Percentiles rank a stretch among this genome's conserved stretches.
phyloP scores from a whole-genome alignment of 441 rosid species.

The Populus hybrid region DNA sequence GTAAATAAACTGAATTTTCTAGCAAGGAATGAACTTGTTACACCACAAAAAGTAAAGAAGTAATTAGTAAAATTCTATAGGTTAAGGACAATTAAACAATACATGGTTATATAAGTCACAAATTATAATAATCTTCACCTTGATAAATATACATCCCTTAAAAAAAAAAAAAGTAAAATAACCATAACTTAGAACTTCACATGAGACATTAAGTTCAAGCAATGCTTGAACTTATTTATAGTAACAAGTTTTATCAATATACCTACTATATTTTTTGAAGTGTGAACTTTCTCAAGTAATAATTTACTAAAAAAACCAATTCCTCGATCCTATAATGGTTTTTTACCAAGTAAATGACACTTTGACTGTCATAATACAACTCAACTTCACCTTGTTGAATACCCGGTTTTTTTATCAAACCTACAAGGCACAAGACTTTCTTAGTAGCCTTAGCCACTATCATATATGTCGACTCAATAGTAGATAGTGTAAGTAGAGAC shows the following conservation, averaged over 20 bases:
- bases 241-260: no score
- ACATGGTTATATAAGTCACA: no score
- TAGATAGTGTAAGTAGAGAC: background rate
- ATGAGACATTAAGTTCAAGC: background rate
- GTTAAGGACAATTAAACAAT: no score
- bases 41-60: background rate
- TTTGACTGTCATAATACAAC: background rate
- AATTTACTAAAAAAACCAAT: background rate
- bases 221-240: background rate
- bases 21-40: no score
- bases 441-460: background rate
- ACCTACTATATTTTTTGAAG: background rate
- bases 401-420: background rate
- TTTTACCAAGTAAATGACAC: background rate
- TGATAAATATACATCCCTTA: no score
- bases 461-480: background rate
- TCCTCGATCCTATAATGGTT: background rate
- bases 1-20: no score
- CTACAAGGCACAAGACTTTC: no score
- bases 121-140: no score
- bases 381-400: background rate
- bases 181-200: no score
- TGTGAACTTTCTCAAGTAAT: background rate
- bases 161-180: no score
- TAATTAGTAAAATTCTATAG: no score